A percentile compares a stretch with the other conserved stretches of the same genome.
phyloP scores from a whole-genome alignment of 495 filamentous ascomycete genomes.

The Evernia prunastri region DNA sequence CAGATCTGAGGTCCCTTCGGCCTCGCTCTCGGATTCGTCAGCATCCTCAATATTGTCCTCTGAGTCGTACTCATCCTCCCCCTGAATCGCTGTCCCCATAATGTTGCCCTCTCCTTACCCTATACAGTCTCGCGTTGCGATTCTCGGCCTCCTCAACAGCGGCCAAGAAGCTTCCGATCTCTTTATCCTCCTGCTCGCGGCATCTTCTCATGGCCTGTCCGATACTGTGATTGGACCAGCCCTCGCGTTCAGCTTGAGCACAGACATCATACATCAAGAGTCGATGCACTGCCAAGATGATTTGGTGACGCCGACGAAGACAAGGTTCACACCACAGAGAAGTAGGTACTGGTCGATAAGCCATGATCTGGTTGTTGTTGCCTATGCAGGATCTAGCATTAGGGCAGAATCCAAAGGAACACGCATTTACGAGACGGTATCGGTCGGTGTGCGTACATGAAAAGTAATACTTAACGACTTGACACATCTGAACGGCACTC shows the following conservation, averaged over 20 bases:
- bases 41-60: neutral
- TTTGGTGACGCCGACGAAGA: neutral
- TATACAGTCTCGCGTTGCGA: neutral
- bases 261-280: neutral
- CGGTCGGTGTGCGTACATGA: neutral
- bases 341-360: neutral
- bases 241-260: neutral
- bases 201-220: neutral
- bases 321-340: neutral
- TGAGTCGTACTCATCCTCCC: neutral
- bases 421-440: neutral
- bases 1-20: neutral
- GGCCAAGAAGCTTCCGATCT: neutral
- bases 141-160: neutral
- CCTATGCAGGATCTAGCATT: neutral
- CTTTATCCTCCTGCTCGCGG: neutral
- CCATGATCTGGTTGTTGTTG: conserved; percentile 4
- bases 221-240: neutral
- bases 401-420: neutral
- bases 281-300: neutral
- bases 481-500: neutral
- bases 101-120: neutral
- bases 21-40: neutral
- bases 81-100: neutral
- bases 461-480: neutral